Conservation (phyloP, 1,139 yeast genomes). For the Pichia sp. region DNA sequence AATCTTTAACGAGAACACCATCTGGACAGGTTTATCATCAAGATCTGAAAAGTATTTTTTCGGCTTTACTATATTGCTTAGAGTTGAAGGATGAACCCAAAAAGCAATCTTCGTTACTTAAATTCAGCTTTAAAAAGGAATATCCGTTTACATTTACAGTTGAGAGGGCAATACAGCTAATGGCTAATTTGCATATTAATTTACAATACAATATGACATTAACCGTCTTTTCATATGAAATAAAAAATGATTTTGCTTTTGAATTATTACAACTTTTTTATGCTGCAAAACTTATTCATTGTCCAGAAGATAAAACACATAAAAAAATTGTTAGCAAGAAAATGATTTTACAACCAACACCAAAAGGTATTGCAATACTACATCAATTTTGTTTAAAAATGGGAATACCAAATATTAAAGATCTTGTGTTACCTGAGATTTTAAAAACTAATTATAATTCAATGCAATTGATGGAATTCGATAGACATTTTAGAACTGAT, state of each 20-base stretch:
- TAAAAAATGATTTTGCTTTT: constrained; percentile 46
- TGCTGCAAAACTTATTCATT: constrained; percentile 64
- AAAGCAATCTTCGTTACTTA: constrained; percentile 8
- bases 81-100: constrained; percentile 14
- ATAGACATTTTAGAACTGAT: constrained; percentile 57
- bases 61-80: constrained; percentile 22
- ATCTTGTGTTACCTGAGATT: constrained; percentile 30
- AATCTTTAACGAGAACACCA: constrained; percentile 43
- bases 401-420: constrained; percentile 40
- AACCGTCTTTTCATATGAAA: constrained; percentile 55
- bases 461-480: constrained; percentile 65
- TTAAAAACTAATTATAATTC: constrained; percentile 56
- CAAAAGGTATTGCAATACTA: constrained; percentile 78
- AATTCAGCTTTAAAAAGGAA: constrained; percentile 17
- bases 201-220: constrained; percentile 46
- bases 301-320: constrained; percentile 69
- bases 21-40: constrained; percentile 47
- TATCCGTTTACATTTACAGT: constrained; percentile 51
- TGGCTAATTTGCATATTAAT: constrained; percentile 45
- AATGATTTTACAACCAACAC: constrained; percentile 70
- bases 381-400: constrained; percentile 51
- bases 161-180: constrained; percentile 44
- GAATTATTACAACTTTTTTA: constrained; percentile 51
- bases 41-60: constrained; percentile 54
- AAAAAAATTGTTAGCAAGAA: constrained; percentile 36